Evolutionary conservation across 1,284 basidiomycete genomes (phyloP).

Genomic region (Peniophora sp.): DNA sequence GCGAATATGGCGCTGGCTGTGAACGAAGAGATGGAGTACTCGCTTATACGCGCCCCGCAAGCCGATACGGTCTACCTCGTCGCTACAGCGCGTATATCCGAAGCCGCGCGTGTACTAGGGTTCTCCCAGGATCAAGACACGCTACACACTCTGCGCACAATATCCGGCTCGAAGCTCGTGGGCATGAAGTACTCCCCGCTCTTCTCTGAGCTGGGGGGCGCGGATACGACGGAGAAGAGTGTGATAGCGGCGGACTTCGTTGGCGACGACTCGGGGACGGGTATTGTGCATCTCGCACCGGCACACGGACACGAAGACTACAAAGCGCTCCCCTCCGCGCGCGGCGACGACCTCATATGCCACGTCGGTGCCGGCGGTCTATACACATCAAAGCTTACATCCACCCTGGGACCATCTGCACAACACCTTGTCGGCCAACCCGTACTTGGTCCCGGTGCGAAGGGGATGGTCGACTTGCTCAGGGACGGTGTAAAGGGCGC

Average conservation of each 20-base stretch:
- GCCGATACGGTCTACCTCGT: constrained; percentile 46
- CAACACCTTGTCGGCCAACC: constrained; percentile 58
- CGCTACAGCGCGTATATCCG: constrained; percentile 58
- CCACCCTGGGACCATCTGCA: not conserved
- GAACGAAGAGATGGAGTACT: constrained; percentile 68
- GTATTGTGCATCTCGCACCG: constrained; percentile 93
- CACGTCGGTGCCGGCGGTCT: constrained; percentile 81
- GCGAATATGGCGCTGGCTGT: constrained; percentile 87
- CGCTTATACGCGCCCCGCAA: constrained; percentile 37
- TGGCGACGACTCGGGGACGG: constrained; percentile 86
- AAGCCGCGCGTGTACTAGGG: constrained; percentile 48
- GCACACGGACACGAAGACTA: constrained; percentile 96
- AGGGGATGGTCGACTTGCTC: constrained; percentile 59
- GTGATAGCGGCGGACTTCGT: constrained; percentile 66
- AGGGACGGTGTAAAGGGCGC: constrained; percentile 35
- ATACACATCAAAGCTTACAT: constrained; percentile 46
- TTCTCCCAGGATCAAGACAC: constrained; percentile 36
- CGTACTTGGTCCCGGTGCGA: constrained; percentile 68
- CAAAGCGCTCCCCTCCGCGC: constrained; percentile 33
- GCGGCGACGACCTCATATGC: constrained; percentile 40
- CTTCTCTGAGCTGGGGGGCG: constrained; percentile 35
- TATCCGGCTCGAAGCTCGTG: not conserved
- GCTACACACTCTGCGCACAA: not conserved
- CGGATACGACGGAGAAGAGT: constrained; percentile 18
- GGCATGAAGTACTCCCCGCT: constrained; percentile 63